A percentile compares a stretch with the other conserved stretches of the same genome.
Conservation (phyloP, 345 rosid genomes). For the Eucalyptus guilfoylei region DNA sequence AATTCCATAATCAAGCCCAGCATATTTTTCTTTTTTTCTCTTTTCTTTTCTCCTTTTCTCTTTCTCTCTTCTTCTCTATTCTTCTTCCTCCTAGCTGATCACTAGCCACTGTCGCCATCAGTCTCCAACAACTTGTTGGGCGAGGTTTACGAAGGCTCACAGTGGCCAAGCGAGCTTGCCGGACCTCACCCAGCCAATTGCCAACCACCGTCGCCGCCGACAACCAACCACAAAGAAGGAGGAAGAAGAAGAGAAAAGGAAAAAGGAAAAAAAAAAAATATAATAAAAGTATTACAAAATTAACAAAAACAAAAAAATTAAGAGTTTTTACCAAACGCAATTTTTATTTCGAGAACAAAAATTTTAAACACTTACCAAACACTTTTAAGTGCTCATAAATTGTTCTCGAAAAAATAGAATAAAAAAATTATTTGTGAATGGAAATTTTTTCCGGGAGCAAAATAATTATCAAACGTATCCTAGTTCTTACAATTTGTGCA, state of each 20-base stretch:
- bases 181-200: fast-evolving
- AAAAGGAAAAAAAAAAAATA: no score
- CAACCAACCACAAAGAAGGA: no score
- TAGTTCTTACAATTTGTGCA: fast-evolving
- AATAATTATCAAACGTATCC: fast-evolving
- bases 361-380: fast-evolving
- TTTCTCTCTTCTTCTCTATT: fast-evolving
- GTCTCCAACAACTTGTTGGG: fast-evolving
- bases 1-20: fast-evolving
- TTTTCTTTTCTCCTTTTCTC: no score
- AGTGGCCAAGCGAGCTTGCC: fast-evolving
- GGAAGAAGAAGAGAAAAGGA: no score
- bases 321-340: fast-evolving
- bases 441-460: fast-evolving
- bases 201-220: fast-evolving
- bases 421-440: fast-evolving
- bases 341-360: no score
- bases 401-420: fast-evolving
- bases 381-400: fast-evolving
- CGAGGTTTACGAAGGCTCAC: fast-evolving
- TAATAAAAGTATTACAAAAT: no score
- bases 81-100: no score
- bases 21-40: no score
- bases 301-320: no score
- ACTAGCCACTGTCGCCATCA: fast-evolving